Percentiles rank a stretch among this genome's conserved stretches.
These are phyloP conservation scores for Hypholoma fasciculare DNA, from an alignment of 768 basidiomycete species.

Conservation along the genomic window DNA sequence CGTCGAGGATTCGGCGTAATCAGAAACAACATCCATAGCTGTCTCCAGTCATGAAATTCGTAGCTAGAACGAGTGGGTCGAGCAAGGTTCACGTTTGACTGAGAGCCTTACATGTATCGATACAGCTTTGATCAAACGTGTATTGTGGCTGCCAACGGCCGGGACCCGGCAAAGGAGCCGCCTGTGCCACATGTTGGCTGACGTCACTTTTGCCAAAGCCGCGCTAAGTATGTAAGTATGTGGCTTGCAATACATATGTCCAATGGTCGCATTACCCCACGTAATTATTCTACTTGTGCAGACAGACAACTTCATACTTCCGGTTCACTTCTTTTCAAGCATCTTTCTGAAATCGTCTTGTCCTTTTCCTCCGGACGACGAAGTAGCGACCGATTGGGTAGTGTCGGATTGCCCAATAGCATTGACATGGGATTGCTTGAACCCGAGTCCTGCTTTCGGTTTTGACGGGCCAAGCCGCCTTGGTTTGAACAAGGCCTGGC, in stretches of 20 bases:
- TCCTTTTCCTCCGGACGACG: conserved; percentile 42
- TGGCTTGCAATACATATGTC: too few species aligned
- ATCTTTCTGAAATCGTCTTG: conserved; percentile 90
- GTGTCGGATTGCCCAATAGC: conserved; percentile 11
- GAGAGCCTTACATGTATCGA: not conserved
- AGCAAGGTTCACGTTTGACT: not conserved
- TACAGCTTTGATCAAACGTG: too few species aligned
- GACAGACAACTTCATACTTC: not conserved
- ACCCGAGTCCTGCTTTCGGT: conserved; percentile 73
- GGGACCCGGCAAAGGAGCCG: too few species aligned
- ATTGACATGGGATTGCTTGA: conserved; percentile 38
- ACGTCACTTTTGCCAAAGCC: too few species aligned
- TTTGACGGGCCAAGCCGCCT: conserved; percentile 58
- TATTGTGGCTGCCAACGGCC: too few species aligned
- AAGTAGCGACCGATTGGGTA: conserved; percentile 13
- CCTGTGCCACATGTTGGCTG: too few species aligned
- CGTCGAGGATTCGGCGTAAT: conserved; percentile 52
- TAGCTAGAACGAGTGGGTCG: too few species aligned
- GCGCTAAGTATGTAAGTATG: too few species aligned
- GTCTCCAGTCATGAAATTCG: too few species aligned
- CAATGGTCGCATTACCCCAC: too few species aligned
- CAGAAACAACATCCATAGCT: conserved; percentile 22
- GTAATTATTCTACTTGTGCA: too few species aligned
- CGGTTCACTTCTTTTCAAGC: conserved; percentile 37
- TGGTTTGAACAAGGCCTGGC: conserved; percentile 59